Evolutionary conservation across 805 yeast species (phyloP), one percentile per base, ranked within the genome.

Genomic region (Saturnispora halmiae): DNA sequence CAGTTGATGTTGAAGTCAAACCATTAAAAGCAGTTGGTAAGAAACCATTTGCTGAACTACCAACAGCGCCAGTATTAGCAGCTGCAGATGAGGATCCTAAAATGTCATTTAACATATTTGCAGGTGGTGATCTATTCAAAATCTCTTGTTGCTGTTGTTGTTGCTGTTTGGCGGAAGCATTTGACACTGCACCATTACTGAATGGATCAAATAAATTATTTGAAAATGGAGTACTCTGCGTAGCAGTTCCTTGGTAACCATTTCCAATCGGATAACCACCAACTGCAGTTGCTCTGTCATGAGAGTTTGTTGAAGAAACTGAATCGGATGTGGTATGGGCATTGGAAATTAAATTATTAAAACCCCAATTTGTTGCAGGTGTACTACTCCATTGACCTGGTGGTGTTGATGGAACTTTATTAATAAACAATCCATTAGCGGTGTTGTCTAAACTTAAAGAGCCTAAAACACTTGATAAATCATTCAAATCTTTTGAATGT

Each of bases 381-480:
- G 46, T 28, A 28, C 46, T 14, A 8, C 44, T 47, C 33, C 55
- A 36, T 29, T 55, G 46, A 31, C 24, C 56, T 32, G 51, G 56
- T 44, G 53, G 60, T 36, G 56, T 56, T 5, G 59, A 54, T 18
- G 60, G 59, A 13, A 42, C 36, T 24, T 47, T 48, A 33, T 45
- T 47, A 28, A 46, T 46, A 29, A 46, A 43, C 36, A 50, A 33
- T 4, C 52, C 44, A 31, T 51, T 36, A 5, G 54, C 45, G 29
- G 51, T 36, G 21, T 47, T 42, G 26, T 69, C 73, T 41, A 72
- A 58, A 51, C 69, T 65, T 34, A 72, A 58, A 31, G 66, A 65
- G 35, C 66, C 67, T 31, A 72, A 54, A 16, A 75, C 75, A 13
- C 72, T 71, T 21, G 67, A 72, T 33, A 72, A 63, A 45, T 71